These are phyloP conservation scores for Dendrobium huoshanense DNA, from an alignment of 106 monocot genomes.

Conservation along the genomic window DNA sequence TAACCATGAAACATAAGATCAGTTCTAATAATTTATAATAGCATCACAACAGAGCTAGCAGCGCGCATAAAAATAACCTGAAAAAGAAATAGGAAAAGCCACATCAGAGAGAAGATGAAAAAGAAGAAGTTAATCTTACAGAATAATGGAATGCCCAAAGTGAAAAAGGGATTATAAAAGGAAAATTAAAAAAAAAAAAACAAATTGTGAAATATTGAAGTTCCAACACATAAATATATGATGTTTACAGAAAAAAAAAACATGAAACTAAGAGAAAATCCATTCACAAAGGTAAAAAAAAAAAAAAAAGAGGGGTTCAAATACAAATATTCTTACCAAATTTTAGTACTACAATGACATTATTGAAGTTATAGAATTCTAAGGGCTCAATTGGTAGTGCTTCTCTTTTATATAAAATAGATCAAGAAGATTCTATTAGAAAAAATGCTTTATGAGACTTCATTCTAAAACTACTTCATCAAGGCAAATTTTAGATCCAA, in stretches of 20 bases:
- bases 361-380: not conserved
- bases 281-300: not conserved
- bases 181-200: not conserved
- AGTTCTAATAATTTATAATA: not conserved
- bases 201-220: not conserved
- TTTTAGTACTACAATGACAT: not conserved
- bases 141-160: not conserved
- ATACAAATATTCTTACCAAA: not conserved
- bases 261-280: not conserved
- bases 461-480: not conserved
- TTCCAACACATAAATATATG: not conserved
- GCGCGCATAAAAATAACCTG: slow-evolving; percentile 1
- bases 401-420: not conserved
- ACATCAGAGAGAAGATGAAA: not conserved
- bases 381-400: not conserved
- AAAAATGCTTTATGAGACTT: not conserved
- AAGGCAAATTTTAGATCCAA: not conserved
- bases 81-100: not conserved
- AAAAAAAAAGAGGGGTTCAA: not conserved
- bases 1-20: slow-evolving; percentile 7
- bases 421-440: not conserved
- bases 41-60: not conserved
- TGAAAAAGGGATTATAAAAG: not conserved
- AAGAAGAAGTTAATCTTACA: not conserved
- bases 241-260: not conserved